Percentiles rank a stretch among this genome's conserved stretches.
Evolutionary conservation across 805 yeast species (phyloP).

Genomic region (Ogataea ganodermae): DNA sequence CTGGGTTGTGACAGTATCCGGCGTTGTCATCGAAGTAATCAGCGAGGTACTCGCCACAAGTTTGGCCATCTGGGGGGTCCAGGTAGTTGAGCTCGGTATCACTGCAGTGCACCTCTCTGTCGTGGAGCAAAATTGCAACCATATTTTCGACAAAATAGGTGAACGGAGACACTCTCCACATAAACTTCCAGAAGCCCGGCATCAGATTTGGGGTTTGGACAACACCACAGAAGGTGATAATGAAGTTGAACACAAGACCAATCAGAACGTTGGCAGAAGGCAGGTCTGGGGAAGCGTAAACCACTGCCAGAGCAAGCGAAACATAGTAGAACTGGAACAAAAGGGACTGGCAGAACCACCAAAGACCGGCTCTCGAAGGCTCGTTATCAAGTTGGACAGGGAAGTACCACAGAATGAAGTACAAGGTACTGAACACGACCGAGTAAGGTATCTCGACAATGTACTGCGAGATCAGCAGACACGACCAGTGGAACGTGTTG

Average conservation of each 20-base stretch:
- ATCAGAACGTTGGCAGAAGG: slow-evolving; percentile 65
- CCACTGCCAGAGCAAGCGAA: slow-evolving; percentile 53
- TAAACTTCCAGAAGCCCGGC: slow-evolving; percentile 86
- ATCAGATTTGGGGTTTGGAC: slow-evolving; percentile 55
- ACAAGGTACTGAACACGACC: slow-evolving; percentile 48
- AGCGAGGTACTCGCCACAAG: slow-evolving; percentile 60
- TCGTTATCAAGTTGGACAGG: slow-evolving; percentile 38
- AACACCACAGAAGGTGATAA: slow-evolving; percentile 70
- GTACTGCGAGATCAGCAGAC: slow-evolving; percentile 54
- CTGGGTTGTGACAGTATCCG: slow-evolving; percentile 62
- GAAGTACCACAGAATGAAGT: slow-evolving; percentile 42
- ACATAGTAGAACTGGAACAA: slow-evolving; percentile 48
- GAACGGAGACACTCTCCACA: slow-evolving; percentile 74
- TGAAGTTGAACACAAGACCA: slow-evolving; percentile 56
- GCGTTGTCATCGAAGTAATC: slow-evolving; percentile 37
- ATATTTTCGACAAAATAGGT: slow-evolving; percentile 65
- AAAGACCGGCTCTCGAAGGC: slow-evolving; percentile 49
- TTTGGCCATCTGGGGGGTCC: slow-evolving; percentile 58
- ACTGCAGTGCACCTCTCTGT: slow-evolving; percentile 51
- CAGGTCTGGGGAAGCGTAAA: slow-evolving; percentile 65
- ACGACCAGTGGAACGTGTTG: slow-evolving; percentile 73
- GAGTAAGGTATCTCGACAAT: slow-evolving; percentile 64
- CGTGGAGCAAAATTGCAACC: slow-evolving; percentile 51
- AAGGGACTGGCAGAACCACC: slow-evolving; percentile 35
- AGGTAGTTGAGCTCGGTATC: slow-evolving; percentile 49